Base-by-base conservation (phyloP, 1,139 yeast genomes). In the Hyphopichia khmerensis region DNA sequence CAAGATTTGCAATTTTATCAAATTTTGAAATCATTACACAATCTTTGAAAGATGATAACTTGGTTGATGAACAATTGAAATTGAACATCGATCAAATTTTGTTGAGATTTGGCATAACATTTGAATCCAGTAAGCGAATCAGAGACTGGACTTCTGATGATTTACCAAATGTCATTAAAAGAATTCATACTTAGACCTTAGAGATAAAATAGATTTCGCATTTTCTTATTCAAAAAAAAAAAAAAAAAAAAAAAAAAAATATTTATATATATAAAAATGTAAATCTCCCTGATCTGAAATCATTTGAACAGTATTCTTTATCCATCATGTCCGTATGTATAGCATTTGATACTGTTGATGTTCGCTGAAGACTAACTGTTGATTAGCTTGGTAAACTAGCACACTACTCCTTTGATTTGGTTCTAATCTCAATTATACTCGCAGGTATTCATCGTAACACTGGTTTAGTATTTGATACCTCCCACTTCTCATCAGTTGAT, bases 401-500 rank as follows among this genome's bases (percentile, higher is more conserved):
- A 2, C 87, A 82, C 56, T 79, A 79, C 48, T 69, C 82, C 0
- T 52, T 81, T 36, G 89, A 83, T 52, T 65, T 83, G 44, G 73
- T 84, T 2, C 63, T 84, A 44, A 63, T 82, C 16, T 80, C 88
- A 3, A 75, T 84, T 57, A 65, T 84, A 19, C 65, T 84, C 29
- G 88, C 90, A 0, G 87, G 86, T 1, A 67, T 84, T 41, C 81
- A 83, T 53, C 67, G 82, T 43, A 79, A 79, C 48, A 82, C 88
- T 0, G 90, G 89, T 0, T 68, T 75, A 45, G 74, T 65, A 36
- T 74, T 73, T 53, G 78, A 73, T 56, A 72, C 77, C 15, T 56
- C 69, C 11, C 59, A 63, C 41, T 62, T 79, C 48, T 71, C 75
- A 15, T 76, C 77, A 2, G 69, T 72, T n/a, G 87, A 80, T 48